Evolutionary conservation across 2,329 filamentous ascomycete species (phyloP), one percentile per base, ranked within the genome.

Genomic region (Xylaria polymorpha): DNA sequence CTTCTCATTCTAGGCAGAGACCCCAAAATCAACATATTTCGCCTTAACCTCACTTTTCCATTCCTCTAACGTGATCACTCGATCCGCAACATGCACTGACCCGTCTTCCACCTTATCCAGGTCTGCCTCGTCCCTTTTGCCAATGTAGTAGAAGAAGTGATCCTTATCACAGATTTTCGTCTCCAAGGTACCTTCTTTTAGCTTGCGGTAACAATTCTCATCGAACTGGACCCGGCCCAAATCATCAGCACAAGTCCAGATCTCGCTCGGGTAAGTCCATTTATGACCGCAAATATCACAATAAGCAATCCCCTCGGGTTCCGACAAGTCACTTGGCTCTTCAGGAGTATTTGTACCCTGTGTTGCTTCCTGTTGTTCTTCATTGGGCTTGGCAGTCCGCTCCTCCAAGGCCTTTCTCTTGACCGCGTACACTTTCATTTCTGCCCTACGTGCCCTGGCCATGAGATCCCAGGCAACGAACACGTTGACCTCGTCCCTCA

Each of bases 1-100:
- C 48, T 32, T 32, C 15, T 29, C 25, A 12, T 32, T 18, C 48
- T 53, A 53, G 15, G 9, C 18, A 39, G 39, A n/a, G 12, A 20
- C 22, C 6, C 41, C 55, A 25, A 41, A 57, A 12, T 57, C 55
- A 14, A 57, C 37, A 43, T 57, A 57, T 41, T 57, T 57, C 55
- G 55, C 55, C 12, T 41, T 57, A 12, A 57, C 9, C n/a, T 57
- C 35, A 14, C 35, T 41, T 15, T 57, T 57, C 55, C 55, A 57
- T 15, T 29, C 55, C 7, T 57, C 35, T 20, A 57, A 25, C 10
- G 55, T 57, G 37, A 57, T 29, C 7, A 57, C 35, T 37, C 55
- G 32, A 15, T 18, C 37, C 7, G n/a, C 55, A 10, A 57, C 55
- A 9, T 5, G 37, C 18, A 43, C 35, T 2, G 37, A 43, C 55